Base-by-base conservation (phyloP, 441 rosid genomes). In the Gossypium laxum region DNA sequence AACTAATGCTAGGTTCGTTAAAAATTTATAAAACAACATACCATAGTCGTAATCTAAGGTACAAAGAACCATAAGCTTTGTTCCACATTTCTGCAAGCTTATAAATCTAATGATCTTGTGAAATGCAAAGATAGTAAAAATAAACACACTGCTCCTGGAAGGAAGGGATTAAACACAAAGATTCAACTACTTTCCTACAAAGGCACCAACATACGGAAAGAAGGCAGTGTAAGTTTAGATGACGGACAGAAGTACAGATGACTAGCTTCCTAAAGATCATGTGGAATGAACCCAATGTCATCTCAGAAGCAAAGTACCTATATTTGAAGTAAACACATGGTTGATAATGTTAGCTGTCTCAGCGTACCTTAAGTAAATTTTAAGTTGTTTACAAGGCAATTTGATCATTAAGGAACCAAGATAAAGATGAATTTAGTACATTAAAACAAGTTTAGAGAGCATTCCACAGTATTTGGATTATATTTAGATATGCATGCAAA, bases 1-100 rank as follows among this genome's bases (percentile, higher is more conserved):
- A 15, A 52, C 55, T 18, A 52, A 52, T 51, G 47, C 24, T 68
- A 68, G 7, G 61, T 19, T 32, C 14, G 11, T 1, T 28, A 30
- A 68, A 51, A 28, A 8, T 67, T 30, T 28, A 54, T 67, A 51
- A 19, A 67, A 50, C 24, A 67, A 50, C 24, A 67, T 4, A 10
- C 12, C 10, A 6, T 17, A 68, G 11, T 67, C 47, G 18, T 68
- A 68, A 57, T 32, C 18, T 6, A 32, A 18, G 18, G 18, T 52
- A 68, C 4, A 28, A 52, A 18, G 12, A 52, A 68, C 19, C 11
- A 19, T 47, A 66, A 47, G 57, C 70, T 66, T 66, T 62, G 48
- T 34, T 34, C 15, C 26, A 62, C 22, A 62, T 38, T 34, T 62
- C 50, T 34, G 50, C 15, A 34, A 61, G 66, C 45, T 61, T 32